A percentile compares a stretch with the other conserved stretches of the same genome.
Evolutionary conservation across 1,284 basidiomycete species (phyloP).

Genomic region (Flammula alnicola): DNA sequence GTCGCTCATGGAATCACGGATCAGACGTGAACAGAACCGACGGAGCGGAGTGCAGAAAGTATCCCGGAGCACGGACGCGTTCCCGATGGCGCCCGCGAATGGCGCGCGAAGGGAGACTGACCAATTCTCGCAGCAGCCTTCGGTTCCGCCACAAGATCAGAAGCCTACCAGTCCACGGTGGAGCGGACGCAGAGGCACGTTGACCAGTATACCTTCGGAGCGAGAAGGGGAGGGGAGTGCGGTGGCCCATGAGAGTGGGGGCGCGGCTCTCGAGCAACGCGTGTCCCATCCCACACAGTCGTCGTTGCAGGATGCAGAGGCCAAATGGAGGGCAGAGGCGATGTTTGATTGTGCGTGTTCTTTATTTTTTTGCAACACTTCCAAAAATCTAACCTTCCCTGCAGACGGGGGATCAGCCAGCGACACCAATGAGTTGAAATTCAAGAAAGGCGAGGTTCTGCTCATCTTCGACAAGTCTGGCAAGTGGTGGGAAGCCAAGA

Average conservation of each 20-base stretch:
- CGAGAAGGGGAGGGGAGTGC: not conserved
- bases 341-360: slow-evolving; percentile 31
- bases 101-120: not conserved
- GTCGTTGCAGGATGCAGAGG: slow-evolving; percentile 11
- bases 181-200: slow-evolving; percentile 1
- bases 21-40: slow-evolving; percentile 2
- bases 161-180: slow-evolving; percentile 2
- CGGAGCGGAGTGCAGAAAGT: slow-evolving; percentile 25
- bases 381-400: not conserved
- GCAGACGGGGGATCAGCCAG: slow-evolving; percentile 61
- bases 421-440: slow-evolving; percentile 73
- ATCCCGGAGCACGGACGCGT: slow-evolving; percentile 26
- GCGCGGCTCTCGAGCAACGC: not conserved
- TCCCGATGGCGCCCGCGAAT: slow-evolving; percentile 12
- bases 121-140: not conserved
- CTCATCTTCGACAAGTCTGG: slow-evolving; percentile 68
- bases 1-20: not conserved
- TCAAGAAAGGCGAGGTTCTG: slow-evolving; percentile 71
- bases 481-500: slow-evolving; percentile 73
- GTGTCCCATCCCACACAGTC: not conserved
- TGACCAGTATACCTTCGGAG: slow-evolving; percentile 4
- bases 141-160: not conserved
- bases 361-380: not conserved
- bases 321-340: slow-evolving; percentile 30
- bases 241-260: not conserved